Evolutionary conservation across 2,329 filamentous ascomycete species (phyloP), one percentile per base, ranked within the genome.

Genomic region (Periconia sp.): DNA sequence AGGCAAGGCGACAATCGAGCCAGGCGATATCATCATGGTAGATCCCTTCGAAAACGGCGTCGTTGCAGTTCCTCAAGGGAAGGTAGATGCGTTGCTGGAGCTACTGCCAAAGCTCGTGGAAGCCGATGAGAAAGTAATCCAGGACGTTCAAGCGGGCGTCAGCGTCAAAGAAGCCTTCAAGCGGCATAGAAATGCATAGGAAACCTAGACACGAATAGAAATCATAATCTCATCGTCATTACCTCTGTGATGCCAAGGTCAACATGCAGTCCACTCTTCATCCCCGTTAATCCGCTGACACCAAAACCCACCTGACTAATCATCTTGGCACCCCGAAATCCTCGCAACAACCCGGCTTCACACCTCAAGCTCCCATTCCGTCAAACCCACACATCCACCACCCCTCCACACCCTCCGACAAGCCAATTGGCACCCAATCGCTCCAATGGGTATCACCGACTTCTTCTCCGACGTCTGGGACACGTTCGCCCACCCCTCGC

Each of bases 141-240:
- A 78, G 33, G 86, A 86, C 53, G 84, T 90, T n/a, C 65, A 75
- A 34, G 70, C 73, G 25, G 86, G 87, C 7, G 75, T 79, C 57
- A 80, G 76, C 15, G 83, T 89, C 13, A 76, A 79, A 40, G 85
- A 88, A 48, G 84, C 86, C 3, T 89, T 91, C 59, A 77, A 78
- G 63, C 78, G 73, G 42, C 80, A 85, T 52, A 61, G 69, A 22
- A 50, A 19, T 19, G 6, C 17, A 17, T 36, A 28, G 39, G 12
- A n/a, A 16, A 4, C 13, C n/a, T n/a, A n/a, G n/a, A n/a, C n/a
- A n/a, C n/a, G n/a, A n/a, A n/a, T n/a, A n/a, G n/a, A n/a, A n/a
- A 40, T 31, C 21, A 17, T 2, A 17, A 6, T n/a, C n/a, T 6
- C 21, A 22, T 26, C 21, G 12, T 21, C 11, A n/a, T 6, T 23